These are phyloP conservation scores for Trichoderma harzianum DNA, from an alignment of 2,329 filamentous ascomycete genomes.

Conservation along the genomic window DNA sequence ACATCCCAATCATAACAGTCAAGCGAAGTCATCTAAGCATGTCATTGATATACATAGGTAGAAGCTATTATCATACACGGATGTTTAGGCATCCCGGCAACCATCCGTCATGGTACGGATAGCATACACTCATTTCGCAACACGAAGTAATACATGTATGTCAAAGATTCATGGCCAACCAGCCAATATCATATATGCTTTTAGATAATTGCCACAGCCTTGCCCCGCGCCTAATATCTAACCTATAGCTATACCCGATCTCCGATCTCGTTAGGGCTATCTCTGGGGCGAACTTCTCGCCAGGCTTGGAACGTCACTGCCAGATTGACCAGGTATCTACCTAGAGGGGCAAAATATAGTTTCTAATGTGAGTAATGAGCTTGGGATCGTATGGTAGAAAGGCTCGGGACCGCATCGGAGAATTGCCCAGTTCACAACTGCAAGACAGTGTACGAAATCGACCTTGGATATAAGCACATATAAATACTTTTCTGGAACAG, in stretches of 20 bases:
- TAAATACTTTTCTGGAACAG: too few relatives aligned
- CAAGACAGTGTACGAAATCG: too few relatives aligned
- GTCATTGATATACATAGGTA: background rate
- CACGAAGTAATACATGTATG: too few relatives aligned
- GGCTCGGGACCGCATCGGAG: too few relatives aligned
- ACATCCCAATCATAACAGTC: background rate
- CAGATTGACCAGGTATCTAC: background rate
- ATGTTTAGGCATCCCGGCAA: background rate
- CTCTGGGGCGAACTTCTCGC: background rate
- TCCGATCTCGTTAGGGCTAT: background rate
- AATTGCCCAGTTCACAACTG: too few relatives aligned
- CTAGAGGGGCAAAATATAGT: background rate
- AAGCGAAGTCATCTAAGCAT: background rate
- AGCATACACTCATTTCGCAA: background rate
- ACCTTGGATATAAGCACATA: too few relatives aligned
- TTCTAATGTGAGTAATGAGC: background rate
- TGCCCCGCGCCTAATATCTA: background rate
- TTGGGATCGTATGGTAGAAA: too few relatives aligned
- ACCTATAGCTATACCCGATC: background rate
- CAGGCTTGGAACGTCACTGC: background rate
- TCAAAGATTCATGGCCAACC: too few relatives aligned
- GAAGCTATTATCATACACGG: background rate
- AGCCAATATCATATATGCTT: too few relatives aligned
- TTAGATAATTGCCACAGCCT: background rate
- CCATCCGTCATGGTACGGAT: background rate